Evolutionary conservation across 2,329 filamentous ascomycete genomes (phyloP).

Genomic region (Nemania abortiva): DNA sequence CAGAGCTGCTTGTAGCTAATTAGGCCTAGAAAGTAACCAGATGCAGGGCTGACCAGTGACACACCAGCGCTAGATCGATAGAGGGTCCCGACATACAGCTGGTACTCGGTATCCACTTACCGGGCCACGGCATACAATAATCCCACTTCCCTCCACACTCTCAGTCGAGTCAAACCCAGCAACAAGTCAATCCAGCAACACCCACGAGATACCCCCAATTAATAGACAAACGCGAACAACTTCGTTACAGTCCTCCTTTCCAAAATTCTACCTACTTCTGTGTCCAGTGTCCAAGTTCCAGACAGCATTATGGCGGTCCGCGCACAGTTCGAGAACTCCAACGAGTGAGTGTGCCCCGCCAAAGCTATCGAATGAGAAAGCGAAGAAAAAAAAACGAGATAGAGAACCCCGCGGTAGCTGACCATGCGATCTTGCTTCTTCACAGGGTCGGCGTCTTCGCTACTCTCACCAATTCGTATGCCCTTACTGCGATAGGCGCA

Average conservation of each 20-base stretch:
- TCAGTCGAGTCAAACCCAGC: conserved; percentile 9
- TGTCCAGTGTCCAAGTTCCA: conserved; percentile 41
- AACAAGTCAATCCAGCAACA: conserved; percentile 15
- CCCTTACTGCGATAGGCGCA: conserved; percentile 91
- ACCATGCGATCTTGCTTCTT: conserved; percentile 32
- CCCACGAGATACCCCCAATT: neutral
- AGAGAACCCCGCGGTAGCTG: conserved; percentile 40
- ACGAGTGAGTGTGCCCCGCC: conserved; percentile 76
- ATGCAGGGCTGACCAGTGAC: neutral
- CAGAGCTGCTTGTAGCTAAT: no score
- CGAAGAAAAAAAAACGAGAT: conserved; percentile 9
- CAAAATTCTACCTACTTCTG: conserved; percentile 40
- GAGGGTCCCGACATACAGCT: neutral
- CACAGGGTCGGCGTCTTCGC: conserved; percentile 95
- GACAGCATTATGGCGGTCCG: conserved; percentile 71
- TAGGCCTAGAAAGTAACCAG: neutral
- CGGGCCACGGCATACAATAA: conserved; percentile 32
- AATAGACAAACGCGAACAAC: neutral
- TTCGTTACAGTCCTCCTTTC: neutral
- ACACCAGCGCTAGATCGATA: neutral
- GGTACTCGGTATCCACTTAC: conserved; percentile 10
- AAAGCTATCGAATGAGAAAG: conserved; percentile 36
- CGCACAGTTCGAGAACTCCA: conserved; percentile 88
- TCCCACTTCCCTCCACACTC: conserved; percentile 32
- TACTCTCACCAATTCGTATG: conserved; percentile 97